Evolutionary conservation across 352 stramenopile genomes (phyloP).

Genomic region (Globisporangium viniferum): DNA sequence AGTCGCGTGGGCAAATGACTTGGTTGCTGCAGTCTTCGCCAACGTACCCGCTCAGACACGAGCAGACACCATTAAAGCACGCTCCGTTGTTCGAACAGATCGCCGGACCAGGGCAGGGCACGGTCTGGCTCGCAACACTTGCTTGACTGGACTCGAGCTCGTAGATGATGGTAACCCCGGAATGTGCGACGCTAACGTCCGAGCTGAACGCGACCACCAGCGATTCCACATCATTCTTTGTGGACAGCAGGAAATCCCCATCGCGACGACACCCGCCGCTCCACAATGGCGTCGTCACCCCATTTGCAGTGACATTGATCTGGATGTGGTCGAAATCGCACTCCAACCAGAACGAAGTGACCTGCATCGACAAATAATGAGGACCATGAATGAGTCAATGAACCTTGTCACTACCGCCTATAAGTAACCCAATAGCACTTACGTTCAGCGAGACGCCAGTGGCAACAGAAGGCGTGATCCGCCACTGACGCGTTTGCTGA

Average conservation of each 20-base stretch:
- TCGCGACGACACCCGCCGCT: slow-evolving; percentile 46
- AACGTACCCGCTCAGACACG: slow-evolving; percentile 53
- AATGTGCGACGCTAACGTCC: slow-evolving; percentile 38
- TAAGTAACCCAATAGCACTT: slow-evolving; percentile 2
- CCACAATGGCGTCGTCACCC: slow-evolving; percentile 29
- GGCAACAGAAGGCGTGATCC: slow-evolving; percentile 25
- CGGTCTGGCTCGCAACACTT: background rate
- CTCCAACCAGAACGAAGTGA: slow-evolving; percentile 53
- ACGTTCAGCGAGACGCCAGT: slow-evolving; percentile 35
- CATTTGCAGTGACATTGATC: slow-evolving; percentile 21
- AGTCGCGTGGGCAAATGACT: slow-evolving; percentile 38
- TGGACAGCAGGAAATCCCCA: slow-evolving; percentile 38
- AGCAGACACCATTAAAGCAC: slow-evolving; percentile 39
- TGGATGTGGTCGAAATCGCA: slow-evolving; percentile 49
- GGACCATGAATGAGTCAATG: background rate
- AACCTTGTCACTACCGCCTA: too few relatives aligned
- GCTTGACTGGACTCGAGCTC: slow-evolving; percentile 18
- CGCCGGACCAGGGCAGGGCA: slow-evolving; percentile 36
- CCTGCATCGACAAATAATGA: slow-evolving; percentile 6
- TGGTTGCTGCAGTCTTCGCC: slow-evolving; percentile 66
- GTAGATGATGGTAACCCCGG: slow-evolving; percentile 45
- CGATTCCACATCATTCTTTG: slow-evolving; percentile 22
- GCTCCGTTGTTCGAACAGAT: slow-evolving; percentile 49
- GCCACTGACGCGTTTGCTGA: slow-evolving; percentile 32
- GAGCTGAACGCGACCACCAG: slow-evolving; percentile 39